Evolutionary conservation across 1,284 basidiomycete species (phyloP).

Genomic region (Porogramme epimiltina): DNA sequence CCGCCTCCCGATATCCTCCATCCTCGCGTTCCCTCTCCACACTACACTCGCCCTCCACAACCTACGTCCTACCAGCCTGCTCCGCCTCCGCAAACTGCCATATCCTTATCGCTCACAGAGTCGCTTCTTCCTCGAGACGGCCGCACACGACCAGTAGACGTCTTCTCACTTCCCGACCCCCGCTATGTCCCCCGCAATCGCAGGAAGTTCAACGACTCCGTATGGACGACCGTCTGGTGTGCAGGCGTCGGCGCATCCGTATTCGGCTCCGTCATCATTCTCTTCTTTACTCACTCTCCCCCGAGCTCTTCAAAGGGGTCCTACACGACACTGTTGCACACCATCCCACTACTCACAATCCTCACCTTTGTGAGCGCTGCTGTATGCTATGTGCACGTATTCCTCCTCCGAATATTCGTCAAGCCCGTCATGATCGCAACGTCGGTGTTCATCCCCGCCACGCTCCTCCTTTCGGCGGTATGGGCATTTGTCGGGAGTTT

Average conservation of each 20-base stretch:
- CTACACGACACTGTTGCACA: constrained; percentile 79
- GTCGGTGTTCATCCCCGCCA: constrained; percentile 78
- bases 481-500: constrained; percentile 93
- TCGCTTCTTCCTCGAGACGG: constrained; percentile 74
- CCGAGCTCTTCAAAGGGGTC: constrained; percentile 36
- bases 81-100: constrained; percentile 38
- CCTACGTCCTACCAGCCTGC: constrained; percentile 31
- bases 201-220: constrained; percentile 69
- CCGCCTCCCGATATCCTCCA: constrained; percentile 40
- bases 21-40: constrained; percentile 29
- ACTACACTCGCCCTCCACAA: constrained; percentile 22
- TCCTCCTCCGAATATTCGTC: constrained; percentile 77
- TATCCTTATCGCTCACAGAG: constrained; percentile 67
- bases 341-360: constrained; percentile 82
- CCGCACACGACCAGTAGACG: constrained; percentile 57
- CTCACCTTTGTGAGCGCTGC: constrained; percentile 74
- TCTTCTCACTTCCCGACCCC: constrained; percentile 75
- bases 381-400: constrained; percentile 77
- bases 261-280: constrained; percentile 62
- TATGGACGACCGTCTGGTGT: constrained; percentile 72
- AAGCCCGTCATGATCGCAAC: constrained; percentile 83
- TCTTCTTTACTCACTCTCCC: constrained; percentile 53
- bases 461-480: constrained; percentile 78
- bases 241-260: constrained; percentile 58
- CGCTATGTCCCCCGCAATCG: constrained; percentile 59